Base-by-base conservation (phyloP, 768 basidiomycete species). In the Hydnum rufescens region DNA sequence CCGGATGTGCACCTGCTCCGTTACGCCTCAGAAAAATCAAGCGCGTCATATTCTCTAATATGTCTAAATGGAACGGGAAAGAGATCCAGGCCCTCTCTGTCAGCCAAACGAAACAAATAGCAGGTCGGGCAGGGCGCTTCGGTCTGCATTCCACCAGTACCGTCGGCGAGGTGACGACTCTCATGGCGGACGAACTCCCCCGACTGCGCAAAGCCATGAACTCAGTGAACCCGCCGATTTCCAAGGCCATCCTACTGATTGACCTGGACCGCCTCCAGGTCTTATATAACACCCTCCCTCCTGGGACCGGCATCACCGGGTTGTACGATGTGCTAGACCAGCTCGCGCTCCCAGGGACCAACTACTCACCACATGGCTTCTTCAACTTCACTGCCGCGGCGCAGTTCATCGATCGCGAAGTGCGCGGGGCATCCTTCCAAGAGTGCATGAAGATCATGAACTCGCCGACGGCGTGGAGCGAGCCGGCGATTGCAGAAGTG, bases 31-130 rank as follows among this genome's bases (percentile, higher is more conserved):
- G 92, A 32, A 90, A 88, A 71, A 96, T 97, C 66, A 80, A 80
- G 54, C 80, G 89, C 13, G 70, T 93, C 57, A 71, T 95, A 49
- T 92, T 93, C 58, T 73, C 78, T 34, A 64, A 74, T 1, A 66
- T 88, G 19, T 57, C 62, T 36, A 95, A 96, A 62, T 82, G 64
- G 57, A 70, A 81, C 53, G 80, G 80, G 18, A 60, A 57, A 16
- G 61, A 65, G 55, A 56, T 22, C 5, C 59, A 66, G 3, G 63
- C 64, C 0, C 69, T 97, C 3, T 75, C 82, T 0, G 63, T 73
- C 3, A 84, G 89, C 0, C 79, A 83, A 58, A 75, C 86, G 62
- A 95, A 95, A 63, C 93, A 96, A 63, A 95, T 97, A 46, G 90
- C 83, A 1, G 90, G 92, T 4, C 76, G 93, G 36, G 92, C 93